Evolutionary conservation across 2,329 filamentous ascomycete genomes (phyloP).

Genomic region (Monilinia fructicola): DNA sequence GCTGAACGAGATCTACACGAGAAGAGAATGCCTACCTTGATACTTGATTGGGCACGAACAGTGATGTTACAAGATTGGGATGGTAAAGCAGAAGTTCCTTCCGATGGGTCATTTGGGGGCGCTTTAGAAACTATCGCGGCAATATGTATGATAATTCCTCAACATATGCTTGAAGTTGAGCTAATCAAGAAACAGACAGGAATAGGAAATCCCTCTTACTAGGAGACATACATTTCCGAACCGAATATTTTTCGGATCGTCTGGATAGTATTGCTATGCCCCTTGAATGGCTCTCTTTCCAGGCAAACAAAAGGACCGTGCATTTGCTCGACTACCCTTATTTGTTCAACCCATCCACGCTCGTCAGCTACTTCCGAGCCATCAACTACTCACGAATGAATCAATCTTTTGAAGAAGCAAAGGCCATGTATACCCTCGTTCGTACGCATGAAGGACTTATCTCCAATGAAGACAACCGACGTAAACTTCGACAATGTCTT

Average conservation of each 20-base stretch:
- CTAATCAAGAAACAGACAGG: slow-evolving; percentile 50
- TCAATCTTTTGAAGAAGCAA: slow-evolving; percentile 69
- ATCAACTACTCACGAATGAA: slow-evolving; percentile 89
- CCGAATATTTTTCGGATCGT: slow-evolving; percentile 72
- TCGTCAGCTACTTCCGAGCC: slow-evolving; percentile 82
- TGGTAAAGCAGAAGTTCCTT: slow-evolving; percentile 67
- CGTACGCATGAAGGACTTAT: slow-evolving; percentile 55
- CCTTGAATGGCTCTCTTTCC: slow-evolving; percentile 65
- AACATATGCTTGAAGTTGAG: background rate
- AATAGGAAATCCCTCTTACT: slow-evolving; percentile 64
- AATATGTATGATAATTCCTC: slow-evolving; percentile 58
- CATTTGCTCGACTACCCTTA: slow-evolving; percentile 81
- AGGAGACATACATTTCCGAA: slow-evolving; percentile 67
- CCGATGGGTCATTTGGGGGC: slow-evolving; percentile 71
- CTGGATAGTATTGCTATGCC: slow-evolving; percentile 75
- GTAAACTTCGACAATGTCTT: slow-evolving; percentile 61
- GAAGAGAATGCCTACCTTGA: slow-evolving; percentile 54
- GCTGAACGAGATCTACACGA: slow-evolving; percentile 56
- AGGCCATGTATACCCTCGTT: slow-evolving; percentile 56
- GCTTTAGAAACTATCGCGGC: slow-evolving; percentile 71
- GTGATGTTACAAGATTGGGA: slow-evolving; percentile 81
- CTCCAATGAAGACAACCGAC: slow-evolving; percentile 57
- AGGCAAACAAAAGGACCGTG: slow-evolving; percentile 59
- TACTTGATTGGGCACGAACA: slow-evolving; percentile 71
- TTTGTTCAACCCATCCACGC: slow-evolving; percentile 69